Evolutionary conservation across 495 filamentous ascomycete species (phyloP), one percentile per base, ranked within the genome.

Genomic region (Opeltia flavorubescens): DNA sequence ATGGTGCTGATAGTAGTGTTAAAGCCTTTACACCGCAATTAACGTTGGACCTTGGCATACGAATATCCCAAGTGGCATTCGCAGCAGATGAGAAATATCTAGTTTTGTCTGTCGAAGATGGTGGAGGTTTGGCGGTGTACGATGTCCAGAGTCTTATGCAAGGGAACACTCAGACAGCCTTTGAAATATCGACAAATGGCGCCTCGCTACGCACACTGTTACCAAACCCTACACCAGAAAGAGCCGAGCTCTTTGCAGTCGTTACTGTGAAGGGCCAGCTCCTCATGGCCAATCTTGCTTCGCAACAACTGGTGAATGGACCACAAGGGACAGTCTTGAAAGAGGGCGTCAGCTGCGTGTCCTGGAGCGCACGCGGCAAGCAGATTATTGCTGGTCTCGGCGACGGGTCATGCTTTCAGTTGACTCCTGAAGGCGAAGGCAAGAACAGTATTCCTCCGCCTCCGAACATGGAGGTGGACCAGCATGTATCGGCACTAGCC

Each of bases 321-420:
- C 50, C 70, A 8, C 80, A 75, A 51, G 84, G 88, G 2, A 75
- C 73, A 33, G 63, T 81, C 0, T 61, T 94, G 49, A 83, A 78
- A 49, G 65, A 75, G 24, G 78, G 81, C 24, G 89, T 94, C 11
- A 88, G 82, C 56, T 89, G 82, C 58, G 76, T 88, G 2, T 78
- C 83, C 33, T 99, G 93, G 93, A 96, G 89, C 58, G 80, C 76
- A 43, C 84, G 78, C 54, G 93, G 93, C 34, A 96, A 94, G 59
- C 89, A 95, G 59, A 68, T 99, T 20, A 74, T 95, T 5, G 93
- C 87, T 52, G 93, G 93, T 25, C 72, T 93, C 53, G 80, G 70
- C 15, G 77, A 95, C 62, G 91, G 89, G 42, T 78, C 78, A 18
- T 77, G 80, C 30, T 78, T 74, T 49, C 89, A 95, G 57, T 80